A percentile compares a stretch with the other conserved stretches of the same genome.
phyloP scores from a whole-genome alignment of 768 basidiomycete species.

The Tephrocybe rancida region DNA sequence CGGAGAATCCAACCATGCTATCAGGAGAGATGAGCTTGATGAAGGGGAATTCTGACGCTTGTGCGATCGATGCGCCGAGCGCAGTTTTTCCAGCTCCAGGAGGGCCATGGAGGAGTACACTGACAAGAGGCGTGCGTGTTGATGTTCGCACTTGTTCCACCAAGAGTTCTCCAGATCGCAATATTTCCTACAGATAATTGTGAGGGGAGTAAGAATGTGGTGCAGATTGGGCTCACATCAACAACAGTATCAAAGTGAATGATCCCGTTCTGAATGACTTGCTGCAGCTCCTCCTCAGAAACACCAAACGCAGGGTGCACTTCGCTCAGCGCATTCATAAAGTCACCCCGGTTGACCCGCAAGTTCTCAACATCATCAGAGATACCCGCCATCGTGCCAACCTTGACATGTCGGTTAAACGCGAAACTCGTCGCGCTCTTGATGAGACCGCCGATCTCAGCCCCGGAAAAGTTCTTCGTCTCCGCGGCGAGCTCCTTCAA shows the following conservation, averaged over 20 bases:
- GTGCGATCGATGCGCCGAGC: conserved; percentile 90
- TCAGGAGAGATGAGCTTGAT: conserved; percentile 97
- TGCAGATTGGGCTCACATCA: conserved; percentile 57
- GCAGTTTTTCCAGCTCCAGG: conserved; percentile 95
- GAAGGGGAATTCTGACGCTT: conserved; percentile 93
- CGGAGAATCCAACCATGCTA: conserved; percentile 95
- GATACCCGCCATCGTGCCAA: conserved; percentile 96
- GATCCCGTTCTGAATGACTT: conserved; percentile 95
- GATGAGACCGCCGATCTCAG: conserved; percentile 93
- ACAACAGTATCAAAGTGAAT: conserved; percentile 79
- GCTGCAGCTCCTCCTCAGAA: conserved; percentile 91
- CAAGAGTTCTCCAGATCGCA: conserved; percentile 84
- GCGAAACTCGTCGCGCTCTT: conserved; percentile 99
- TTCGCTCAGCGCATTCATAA: conserved; percentile 89
- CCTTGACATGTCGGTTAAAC: conserved; percentile 96
- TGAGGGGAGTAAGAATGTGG: not conserved
- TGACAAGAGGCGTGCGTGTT: conserved; percentile 89
- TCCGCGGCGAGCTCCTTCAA: conserved; percentile 74
- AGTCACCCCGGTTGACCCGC: conserved; percentile 84
- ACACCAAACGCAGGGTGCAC: conserved; percentile 98
- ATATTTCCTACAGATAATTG: conserved; percentile 62
- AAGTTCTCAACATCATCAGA: conserved; percentile 95
- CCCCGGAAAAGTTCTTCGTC: conserved; percentile 98
- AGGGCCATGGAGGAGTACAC: conserved; percentile 85
- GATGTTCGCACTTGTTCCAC: conserved; percentile 94